Evolutionary conservation across 345 rosid species (phyloP).

Genomic region (Melaleuca quinquenervia): DNA sequence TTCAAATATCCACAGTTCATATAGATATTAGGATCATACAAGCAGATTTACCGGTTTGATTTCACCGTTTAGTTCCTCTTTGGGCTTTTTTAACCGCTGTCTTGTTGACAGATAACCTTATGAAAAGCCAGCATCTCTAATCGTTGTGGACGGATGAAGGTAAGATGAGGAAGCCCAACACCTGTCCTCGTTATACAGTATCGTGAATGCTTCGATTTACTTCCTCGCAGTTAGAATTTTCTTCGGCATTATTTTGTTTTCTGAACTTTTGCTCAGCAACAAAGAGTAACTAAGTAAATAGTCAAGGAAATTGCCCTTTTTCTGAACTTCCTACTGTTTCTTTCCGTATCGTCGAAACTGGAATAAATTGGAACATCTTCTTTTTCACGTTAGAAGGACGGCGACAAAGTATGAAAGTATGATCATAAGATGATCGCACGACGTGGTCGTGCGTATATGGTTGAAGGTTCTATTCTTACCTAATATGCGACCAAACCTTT

Average conservation of each 20-base stretch:
- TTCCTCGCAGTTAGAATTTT: background rate
- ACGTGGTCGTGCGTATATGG: background rate
- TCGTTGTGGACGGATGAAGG: background rate
- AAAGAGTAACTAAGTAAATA: background rate
- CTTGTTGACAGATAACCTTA: background rate
- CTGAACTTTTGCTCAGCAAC: background rate
- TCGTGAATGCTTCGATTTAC: background rate
- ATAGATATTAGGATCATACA: background rate
- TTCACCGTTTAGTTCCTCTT: background rate
- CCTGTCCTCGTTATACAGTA: background rate
- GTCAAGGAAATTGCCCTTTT: background rate
- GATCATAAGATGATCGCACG: background rate
- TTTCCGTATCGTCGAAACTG: background rate
- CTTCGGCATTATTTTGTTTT: background rate
- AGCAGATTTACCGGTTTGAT: background rate
- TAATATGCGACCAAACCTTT: background rate
- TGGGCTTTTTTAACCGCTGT: background rate
- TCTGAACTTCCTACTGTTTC: background rate
- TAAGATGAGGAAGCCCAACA: background rate
- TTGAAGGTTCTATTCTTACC: background rate
- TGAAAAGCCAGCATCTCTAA: background rate
- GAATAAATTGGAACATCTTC: background rate
- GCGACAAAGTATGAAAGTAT: background rate
- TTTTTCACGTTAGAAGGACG: background rate
- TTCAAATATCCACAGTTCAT: background rate